Evolutionary conservation across 352 stramenopile species (phyloP).

Genomic region (Phytophthora citrophthora): DNA sequence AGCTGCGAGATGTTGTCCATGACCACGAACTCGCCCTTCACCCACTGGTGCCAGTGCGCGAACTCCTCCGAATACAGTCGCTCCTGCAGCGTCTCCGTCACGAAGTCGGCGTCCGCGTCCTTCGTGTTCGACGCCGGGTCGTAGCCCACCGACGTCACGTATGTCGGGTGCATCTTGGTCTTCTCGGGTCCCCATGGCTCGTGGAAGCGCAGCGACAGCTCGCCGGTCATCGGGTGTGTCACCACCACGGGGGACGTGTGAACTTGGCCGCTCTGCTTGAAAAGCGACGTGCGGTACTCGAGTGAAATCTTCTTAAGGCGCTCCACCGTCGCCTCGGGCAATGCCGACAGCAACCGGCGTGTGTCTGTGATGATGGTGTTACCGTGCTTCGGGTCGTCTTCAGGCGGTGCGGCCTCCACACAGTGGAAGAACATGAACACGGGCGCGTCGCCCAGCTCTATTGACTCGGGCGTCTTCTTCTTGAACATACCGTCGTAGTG

Average conservation of each 20-base stretch:
- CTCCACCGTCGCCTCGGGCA: conserved; percentile 21
- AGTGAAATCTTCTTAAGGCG: conserved; percentile 31
- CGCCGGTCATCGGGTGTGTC: conserved; percentile 21
- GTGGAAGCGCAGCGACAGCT: conserved; percentile 20
- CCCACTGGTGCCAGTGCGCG: conserved; percentile 18
- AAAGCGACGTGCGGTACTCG: conserved; percentile 21
- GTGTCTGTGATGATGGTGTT: conserved; percentile 34
- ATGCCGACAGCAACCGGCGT: conserved; percentile 15
- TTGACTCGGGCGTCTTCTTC: conserved; percentile 29
- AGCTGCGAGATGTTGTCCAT: conserved; percentile 28
- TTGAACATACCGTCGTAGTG: conserved; percentile 36
- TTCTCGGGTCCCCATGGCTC: conserved; percentile 29
- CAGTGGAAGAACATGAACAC: conserved; percentile 38
- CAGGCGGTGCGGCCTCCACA: conserved; percentile 13
- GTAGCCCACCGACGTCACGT: conserved; percentile 24
- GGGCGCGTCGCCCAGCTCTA: conserved; percentile 22
- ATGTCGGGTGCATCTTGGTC: conserved; percentile 33
- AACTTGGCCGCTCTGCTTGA: not conserved
- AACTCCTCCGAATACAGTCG: conserved; percentile 19
- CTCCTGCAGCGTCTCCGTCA: conserved; percentile 14
- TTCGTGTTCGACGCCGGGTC: conserved; percentile 18
- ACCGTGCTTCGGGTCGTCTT: conserved; percentile 30
- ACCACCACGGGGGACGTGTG: conserved; percentile 24
- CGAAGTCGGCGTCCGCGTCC: conserved; percentile 4
- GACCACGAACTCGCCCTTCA: conserved; percentile 33